These are phyloP conservation scores for Mitragyna speciosa DNA, from an alignment of 257 asterid species.

Conservation along the genomic window DNA sequence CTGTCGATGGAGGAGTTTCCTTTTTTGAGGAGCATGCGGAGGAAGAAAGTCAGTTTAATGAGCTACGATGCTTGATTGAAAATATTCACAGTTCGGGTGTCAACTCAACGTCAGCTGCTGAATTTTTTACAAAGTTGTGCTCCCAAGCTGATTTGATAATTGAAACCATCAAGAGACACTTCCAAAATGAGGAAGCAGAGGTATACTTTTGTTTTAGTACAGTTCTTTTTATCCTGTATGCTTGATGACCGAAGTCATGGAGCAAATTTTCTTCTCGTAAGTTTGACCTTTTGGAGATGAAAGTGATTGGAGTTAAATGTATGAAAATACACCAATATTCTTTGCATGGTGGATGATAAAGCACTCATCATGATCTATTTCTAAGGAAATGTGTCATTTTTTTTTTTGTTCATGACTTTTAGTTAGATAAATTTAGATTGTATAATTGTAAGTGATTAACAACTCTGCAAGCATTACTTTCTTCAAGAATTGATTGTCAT, in stretches of 20 bases:
- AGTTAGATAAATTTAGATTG: neutral
- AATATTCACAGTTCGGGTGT: conserved; percentile 41
- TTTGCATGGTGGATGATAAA: neutral
- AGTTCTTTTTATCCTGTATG: neutral
- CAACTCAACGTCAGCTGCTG: conserved; percentile 44
- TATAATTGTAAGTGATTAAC: neutral
- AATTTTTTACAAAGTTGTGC: conserved; percentile 41
- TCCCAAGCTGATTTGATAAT: conserved; percentile 47
- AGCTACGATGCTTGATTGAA: conserved; percentile 44
- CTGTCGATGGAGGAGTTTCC: conserved; percentile 48
- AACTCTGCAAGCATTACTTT: conserved; percentile 4
- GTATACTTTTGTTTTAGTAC: conserved; percentile 15
- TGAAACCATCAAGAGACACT: conserved; percentile 43
- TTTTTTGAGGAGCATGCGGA: conserved; percentile 47
- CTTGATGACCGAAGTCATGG: neutral
- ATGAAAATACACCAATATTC: neutral
- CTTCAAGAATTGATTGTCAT: conserved; percentile 5
- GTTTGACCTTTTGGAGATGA: neutral
- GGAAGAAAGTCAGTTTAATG: conserved; percentile 45
- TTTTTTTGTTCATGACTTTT: neutral
- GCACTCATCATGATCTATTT: neutral
- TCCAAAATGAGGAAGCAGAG: conserved; percentile 47
- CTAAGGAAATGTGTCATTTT: neutral
- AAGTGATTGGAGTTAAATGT: neutral
- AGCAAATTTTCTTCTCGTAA: neutral